These are phyloP conservation scores for Penicillium angulare DNA, from an alignment of 495 filamentous ascomycete species.

Conservation along the genomic window DNA sequence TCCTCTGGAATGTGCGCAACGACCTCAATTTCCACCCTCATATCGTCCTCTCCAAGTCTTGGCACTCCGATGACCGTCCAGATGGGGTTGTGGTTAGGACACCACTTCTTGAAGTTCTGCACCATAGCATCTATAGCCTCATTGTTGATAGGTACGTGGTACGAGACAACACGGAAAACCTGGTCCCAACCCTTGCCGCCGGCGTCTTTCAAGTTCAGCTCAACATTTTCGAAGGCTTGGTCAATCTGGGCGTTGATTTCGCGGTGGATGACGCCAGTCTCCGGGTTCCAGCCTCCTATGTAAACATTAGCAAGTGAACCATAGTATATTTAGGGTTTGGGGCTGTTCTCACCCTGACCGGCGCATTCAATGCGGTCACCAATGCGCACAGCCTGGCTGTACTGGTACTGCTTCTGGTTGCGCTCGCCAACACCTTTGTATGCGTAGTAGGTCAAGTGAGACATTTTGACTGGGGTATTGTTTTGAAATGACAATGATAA, in stretches of 20 bases:
- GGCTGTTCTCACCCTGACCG: conserved; percentile 46
- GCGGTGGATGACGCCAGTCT: conserved; percentile 30
- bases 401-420: conserved; percentile 34
- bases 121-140: conserved; percentile 40
- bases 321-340: background rate
- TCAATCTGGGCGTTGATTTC: conserved; percentile 50
- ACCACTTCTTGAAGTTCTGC: conserved; percentile 46
- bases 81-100: conserved; percentile 48
- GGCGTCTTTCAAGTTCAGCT: conserved; percentile 42
- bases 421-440: conserved; percentile 42
- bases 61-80: conserved; percentile 49
- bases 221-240: conserved; percentile 54
- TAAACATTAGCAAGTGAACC: background rate
- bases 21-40: conserved; percentile 60
- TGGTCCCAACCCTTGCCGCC: conserved; percentile 57
- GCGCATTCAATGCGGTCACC: conserved; percentile 52
- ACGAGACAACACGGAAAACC: conserved; percentile 52
- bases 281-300: conserved; percentile 52
- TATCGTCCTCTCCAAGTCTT: conserved; percentile 40
- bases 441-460: conserved; percentile 39
- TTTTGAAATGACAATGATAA: no score
- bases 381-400: conserved; percentile 54
- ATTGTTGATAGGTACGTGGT: conserved; percentile 42
- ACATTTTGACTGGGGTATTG: no score
- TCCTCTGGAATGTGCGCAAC: conserved; percentile 30